These are phyloP conservation scores for Mallotus nudiflorus DNA, from an alignment of 345 rosid genomes.

Conservation along the genomic window DNA sequence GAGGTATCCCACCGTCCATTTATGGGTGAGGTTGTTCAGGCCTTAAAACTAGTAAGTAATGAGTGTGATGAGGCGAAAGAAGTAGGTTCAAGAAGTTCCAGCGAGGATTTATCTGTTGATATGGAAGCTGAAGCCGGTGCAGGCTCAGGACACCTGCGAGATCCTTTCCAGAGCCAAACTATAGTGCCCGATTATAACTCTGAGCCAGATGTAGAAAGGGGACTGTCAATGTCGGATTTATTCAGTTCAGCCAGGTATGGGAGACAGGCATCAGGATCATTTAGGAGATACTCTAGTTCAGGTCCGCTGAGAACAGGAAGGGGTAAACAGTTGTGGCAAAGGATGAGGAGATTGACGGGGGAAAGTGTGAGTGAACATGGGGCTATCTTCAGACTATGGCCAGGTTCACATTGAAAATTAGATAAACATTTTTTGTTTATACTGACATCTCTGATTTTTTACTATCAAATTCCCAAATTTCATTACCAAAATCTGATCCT, in stretches of 20 bases:
- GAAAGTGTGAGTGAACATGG: conserved; percentile 78
- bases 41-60: conserved; percentile 79
- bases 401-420: conserved; percentile 53
- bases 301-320: conserved; percentile 61
- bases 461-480: not conserved
- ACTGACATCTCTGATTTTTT: conserved; percentile 16
- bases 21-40: conserved; percentile 99
- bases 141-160: conserved; percentile 41
- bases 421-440: conserved; percentile 19
- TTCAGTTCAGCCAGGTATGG: conserved; percentile 44
- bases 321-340: conserved; percentile 64
- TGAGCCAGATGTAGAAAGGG: conserved; percentile 62
- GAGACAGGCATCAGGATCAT: conserved; percentile 41
- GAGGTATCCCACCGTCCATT: conserved; percentile 96
- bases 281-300: conserved; percentile 65
- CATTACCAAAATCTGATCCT: not conserved
- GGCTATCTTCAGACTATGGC: conserved; percentile 41
- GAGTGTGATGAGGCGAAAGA: conserved; percentile 87
- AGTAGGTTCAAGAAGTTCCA: conserved; percentile 51
- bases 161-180: conserved; percentile 38
- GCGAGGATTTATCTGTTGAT: conserved; percentile 50
- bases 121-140: conserved; percentile 44
- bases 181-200: conserved; percentile 48
- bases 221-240: conserved; percentile 50
- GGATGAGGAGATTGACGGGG: conserved; percentile 51